These are phyloP conservation scores for Sordariomycetes sp. DNA, from an alignment of 2,329 filamentous ascomycete species.

Conservation along the genomic window DNA sequence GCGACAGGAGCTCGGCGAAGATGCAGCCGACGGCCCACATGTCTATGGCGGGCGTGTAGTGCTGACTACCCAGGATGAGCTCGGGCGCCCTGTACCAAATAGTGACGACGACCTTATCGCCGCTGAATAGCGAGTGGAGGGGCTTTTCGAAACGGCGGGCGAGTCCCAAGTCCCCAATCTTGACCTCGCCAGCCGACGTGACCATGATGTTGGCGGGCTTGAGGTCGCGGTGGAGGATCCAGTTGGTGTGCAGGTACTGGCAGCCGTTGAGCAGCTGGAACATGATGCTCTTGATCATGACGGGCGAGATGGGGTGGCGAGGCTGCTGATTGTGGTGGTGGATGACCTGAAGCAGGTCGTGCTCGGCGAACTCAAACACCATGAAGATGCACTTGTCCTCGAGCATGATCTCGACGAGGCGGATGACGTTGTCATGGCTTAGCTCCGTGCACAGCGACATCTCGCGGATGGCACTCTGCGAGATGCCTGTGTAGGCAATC, in stretches of 20 bases:
- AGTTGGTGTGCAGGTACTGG: constrained; percentile 89
- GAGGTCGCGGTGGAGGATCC: constrained; percentile 92
- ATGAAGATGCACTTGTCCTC: constrained; percentile 99
- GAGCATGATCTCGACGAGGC: constrained; percentile 86
- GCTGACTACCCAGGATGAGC: constrained; percentile 78
- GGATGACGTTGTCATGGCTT: constrained; percentile 77
- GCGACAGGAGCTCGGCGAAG: constrained; percentile 81
- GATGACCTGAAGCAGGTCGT: constrained; percentile 94
- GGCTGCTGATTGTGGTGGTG: constrained; percentile 91
- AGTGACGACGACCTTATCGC: constrained; percentile 96
- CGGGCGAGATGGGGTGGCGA: constrained; percentile 74
- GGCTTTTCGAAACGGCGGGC: constrained; percentile 92
- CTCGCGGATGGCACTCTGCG: constrained; percentile 90
- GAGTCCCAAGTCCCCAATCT: constrained; percentile 87
- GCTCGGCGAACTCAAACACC: constrained; percentile 98
- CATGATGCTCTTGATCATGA: constrained; percentile 85
- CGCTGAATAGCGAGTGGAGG: constrained; percentile 77
- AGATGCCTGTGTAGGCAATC: constrained; percentile 91
- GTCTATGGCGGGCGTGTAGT: constrained; percentile 95
- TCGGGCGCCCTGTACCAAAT: constrained; percentile 99
- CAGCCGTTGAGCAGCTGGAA: constrained; percentile 92
- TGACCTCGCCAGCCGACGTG: constrained; percentile 76
- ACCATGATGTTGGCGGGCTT: constrained; percentile 99
- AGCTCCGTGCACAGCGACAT: constrained; percentile 96
- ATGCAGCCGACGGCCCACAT: constrained; percentile 98